Conservation (phyloP, 768 basidiomycete genomes). For the Psilocybe cyanescens region DNA sequence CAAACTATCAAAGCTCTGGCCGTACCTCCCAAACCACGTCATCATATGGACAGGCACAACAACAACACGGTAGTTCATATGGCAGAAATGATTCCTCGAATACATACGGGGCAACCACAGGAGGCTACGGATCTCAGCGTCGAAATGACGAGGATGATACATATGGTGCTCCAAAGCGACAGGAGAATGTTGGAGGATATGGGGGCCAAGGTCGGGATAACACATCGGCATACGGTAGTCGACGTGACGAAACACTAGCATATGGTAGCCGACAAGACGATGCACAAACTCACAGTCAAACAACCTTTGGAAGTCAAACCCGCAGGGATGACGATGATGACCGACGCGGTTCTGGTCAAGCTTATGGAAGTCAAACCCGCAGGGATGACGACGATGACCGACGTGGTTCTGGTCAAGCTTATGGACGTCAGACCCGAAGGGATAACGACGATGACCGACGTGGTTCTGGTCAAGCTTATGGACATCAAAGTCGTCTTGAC, state of each 20-base stretch:
- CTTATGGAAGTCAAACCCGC: background rate
- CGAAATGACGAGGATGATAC: conserved; percentile 12
- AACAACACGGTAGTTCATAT: background rate
- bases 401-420: conserved; percentile 2
- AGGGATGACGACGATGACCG: conserved; percentile 18
- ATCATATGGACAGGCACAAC: background rate
- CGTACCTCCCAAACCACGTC: background rate
- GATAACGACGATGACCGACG: conserved; percentile 17
- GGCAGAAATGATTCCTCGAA: conserved; percentile 2
- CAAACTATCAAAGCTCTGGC: background rate
- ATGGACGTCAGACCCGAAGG: background rate
- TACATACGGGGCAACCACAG: background rate
- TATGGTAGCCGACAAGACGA: background rate
- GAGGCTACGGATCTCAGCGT: conserved; percentile 12
- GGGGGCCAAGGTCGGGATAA: conserved; percentile 18
- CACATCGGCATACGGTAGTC: conserved; percentile 7
- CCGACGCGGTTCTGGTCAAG: conserved; percentile 1
- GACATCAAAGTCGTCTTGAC: background rate
- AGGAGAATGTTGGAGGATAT: conserved; percentile 12
- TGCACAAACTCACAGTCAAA: background rate
- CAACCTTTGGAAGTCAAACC: background rate
- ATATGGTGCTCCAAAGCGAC: conserved; percentile 10
- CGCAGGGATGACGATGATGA: conserved; percentile 17
- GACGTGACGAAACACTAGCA: conserved; percentile 3
- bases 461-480: conserved; percentile 1